phyloP scores from a whole-genome alignment of 306 rosid genomes.

The Vachellia collinsii region DNA sequence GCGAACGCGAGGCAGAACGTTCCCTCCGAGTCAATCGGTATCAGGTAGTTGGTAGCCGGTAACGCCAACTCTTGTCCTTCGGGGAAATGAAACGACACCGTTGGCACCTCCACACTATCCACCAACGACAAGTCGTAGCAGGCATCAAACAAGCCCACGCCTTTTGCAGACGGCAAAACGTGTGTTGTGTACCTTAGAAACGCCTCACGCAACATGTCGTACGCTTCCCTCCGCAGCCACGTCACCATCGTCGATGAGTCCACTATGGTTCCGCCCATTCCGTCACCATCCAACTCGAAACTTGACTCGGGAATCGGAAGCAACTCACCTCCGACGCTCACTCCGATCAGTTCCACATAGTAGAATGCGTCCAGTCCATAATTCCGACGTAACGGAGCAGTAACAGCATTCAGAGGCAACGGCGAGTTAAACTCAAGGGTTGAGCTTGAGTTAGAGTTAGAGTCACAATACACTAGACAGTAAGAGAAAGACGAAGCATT shows the following conservation, averaged over 20 bases:
- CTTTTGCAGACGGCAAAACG: slow-evolving; percentile 39
- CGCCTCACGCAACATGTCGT: slow-evolving; percentile 58
- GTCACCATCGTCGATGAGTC: slow-evolving; percentile 92
- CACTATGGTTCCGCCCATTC: slow-evolving; percentile 66
- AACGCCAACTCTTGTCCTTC: slow-evolving; percentile 57
- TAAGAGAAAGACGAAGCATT: slow-evolving; percentile 77
- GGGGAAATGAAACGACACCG: slow-evolving; percentile 64
- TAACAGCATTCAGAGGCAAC: slow-evolving; percentile 51
- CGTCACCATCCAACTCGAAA: slow-evolving; percentile 48
- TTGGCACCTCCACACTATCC: slow-evolving; percentile 67
- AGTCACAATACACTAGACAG: slow-evolving; percentile 82
- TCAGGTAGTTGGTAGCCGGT: slow-evolving; percentile 75
- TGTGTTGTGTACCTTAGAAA: slow-evolving; percentile 45
- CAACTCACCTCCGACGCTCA: slow-evolving; percentile 63
- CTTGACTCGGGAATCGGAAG: slow-evolving; percentile 52
- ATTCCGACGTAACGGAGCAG: slow-evolving; percentile 61
- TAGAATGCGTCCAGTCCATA: slow-evolving; percentile 58
- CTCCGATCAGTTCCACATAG: slow-evolving; percentile 57
- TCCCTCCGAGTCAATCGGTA: slow-evolving; percentile 79
- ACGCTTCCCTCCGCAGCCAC: slow-evolving; percentile 56
- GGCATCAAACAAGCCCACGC: slow-evolving; percentile 68
- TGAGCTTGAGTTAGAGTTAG: slow-evolving; percentile 65
- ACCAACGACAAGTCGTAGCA: slow-evolving; percentile 74
- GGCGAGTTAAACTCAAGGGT: slow-evolving; percentile 69
- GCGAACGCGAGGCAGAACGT: slow-evolving; percentile 86